phyloP scores from a whole-genome alignment of 225 moss, liverwort and hornwort genomes.

The Marchantia paleacea region DNA sequence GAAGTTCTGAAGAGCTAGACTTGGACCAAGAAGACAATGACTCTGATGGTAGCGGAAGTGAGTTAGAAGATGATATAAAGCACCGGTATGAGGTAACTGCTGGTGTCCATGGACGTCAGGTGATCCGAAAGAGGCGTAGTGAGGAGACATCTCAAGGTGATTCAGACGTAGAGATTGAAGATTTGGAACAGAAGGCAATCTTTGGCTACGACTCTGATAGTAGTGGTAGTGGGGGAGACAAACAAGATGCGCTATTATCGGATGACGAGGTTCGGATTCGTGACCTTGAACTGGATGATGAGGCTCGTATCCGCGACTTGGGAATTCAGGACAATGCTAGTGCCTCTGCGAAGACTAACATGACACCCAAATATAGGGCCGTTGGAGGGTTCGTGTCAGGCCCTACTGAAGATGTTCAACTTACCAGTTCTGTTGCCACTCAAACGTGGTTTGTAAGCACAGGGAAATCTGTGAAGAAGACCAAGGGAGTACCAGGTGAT shows the following conservation, averaged over 20 bases:
- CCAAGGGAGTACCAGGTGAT: constrained; percentile 65
- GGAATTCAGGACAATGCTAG: constrained; percentile 17
- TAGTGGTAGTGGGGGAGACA: constrained; percentile 36
- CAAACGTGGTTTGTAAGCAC: constrained; percentile 58
- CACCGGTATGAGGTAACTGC: constrained; percentile 31
- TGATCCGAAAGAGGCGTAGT: constrained; percentile 13
- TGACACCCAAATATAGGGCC: neutral
- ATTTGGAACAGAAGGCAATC: constrained; percentile 47
- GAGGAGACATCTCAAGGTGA: constrained; percentile 42
- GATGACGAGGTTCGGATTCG: constrained; percentile 41
- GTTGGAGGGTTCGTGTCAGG: constrained; percentile 17
- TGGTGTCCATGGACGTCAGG: constrained; percentile 22
- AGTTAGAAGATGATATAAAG: constrained; percentile 41
- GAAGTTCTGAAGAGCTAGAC: constrained; percentile 29
- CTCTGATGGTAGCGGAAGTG: constrained; percentile 36
- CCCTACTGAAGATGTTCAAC: neutral
- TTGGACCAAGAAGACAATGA: constrained; percentile 44
- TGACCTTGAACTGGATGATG: constrained; percentile 31
- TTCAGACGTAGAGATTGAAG: constrained; percentile 54
- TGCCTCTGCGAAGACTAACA: neutral
- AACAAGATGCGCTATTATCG: constrained; percentile 31
- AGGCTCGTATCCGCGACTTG: constrained; percentile 23
- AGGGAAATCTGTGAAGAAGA: constrained; percentile 51
- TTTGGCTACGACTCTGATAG: constrained; percentile 41
- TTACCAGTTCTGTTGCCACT: constrained; percentile 40